A percentile compares a stretch with the other conserved stretches of the same genome.
phyloP scores from a whole-genome alignment of 306 rosid species.

The Medicago lupulina region DNA sequence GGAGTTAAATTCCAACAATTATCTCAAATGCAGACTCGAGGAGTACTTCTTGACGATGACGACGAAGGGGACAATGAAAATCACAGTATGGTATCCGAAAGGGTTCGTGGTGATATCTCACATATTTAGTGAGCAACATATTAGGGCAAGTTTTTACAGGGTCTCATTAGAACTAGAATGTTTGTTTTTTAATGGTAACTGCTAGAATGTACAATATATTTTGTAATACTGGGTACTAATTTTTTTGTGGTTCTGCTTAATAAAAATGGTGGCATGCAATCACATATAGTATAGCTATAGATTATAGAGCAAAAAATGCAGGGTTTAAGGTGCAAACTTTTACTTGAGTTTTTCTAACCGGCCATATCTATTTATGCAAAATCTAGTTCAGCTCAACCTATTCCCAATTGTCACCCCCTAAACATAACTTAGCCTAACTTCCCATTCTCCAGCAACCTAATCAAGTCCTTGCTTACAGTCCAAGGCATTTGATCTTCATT shows the following conservation, averaged over 20 bases:
- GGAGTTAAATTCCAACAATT: constrained; percentile 34
- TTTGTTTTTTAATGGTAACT: neutral
- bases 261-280: constrained; percentile 4
- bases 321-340: neutral
- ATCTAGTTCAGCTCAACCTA: too few species aligned
- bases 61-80: constrained; percentile 29
- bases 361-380: too few species aligned
- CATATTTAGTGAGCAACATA: constrained; percentile 23
- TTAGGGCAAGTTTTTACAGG: constrained; percentile 7
- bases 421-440: too few species aligned
- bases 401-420: too few species aligned
- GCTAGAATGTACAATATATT: neutral
- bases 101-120: constrained; percentile 25
- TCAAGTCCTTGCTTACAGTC: too few species aligned
- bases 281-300: neutral
- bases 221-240: neutral
- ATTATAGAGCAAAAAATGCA: constrained; percentile 2
- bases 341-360: too few species aligned
- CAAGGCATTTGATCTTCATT: too few species aligned
- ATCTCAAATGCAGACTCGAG: constrained; percentile 33
- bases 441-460: too few species aligned
- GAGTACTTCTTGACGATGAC: neutral
- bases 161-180: neutral
- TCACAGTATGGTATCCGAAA: neutral
- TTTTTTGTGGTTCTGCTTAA: constrained; percentile 8